Evolutionary conservation across 805 yeast species (phyloP), one percentile per base, ranked within the genome.

Genomic region (Maudiozyma barnettii): DNA sequence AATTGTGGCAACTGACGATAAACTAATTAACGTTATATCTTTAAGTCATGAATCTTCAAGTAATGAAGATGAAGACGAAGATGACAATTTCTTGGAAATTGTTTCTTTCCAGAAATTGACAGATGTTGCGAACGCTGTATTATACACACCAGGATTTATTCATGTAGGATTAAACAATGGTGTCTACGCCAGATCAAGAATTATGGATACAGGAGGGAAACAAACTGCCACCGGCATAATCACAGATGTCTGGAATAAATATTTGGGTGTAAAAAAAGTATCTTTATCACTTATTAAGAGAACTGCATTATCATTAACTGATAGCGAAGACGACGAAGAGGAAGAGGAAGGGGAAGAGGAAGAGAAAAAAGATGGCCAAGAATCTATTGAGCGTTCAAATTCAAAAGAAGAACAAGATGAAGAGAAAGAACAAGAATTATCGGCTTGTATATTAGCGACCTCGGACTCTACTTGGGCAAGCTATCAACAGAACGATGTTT

Each of bases 141-240:
- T 66, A 49, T 49, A 63, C 6, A 51, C 56, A 8, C 35, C 47
- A 8, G 40, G 40, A 20, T 20, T 8, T 12, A 72, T 85, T 10
- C 95, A 89, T 63, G 75, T 88, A 44, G 97, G 97, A 1, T 72
- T 89, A 71, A 74, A 68, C n/a, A 86, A 81, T 61, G 98, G 98
- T 19, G 78, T 90, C 1, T 87, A 83, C 65, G 80, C 81, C 2
- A 69, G 82, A 16, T 76, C 87, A 0, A 65, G 68, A 5, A 33
- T 51, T 37, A 31, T 18, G 19, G 54, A 89, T 36, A 87, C 84
- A 57, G 57, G 61, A 0, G 56, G 67, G 4, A 70, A 82, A n/a
- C 10, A n/a, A 9, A 14, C 35, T 4, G 14, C 31, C 7, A 39
- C 21, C 3, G 96, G 95, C 3, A 72, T 78, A 19, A 60, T 83